phyloP scores from a whole-genome alignment of 1,284 basidiomycete genomes.

The Malassezia yamatoensis region DNA sequence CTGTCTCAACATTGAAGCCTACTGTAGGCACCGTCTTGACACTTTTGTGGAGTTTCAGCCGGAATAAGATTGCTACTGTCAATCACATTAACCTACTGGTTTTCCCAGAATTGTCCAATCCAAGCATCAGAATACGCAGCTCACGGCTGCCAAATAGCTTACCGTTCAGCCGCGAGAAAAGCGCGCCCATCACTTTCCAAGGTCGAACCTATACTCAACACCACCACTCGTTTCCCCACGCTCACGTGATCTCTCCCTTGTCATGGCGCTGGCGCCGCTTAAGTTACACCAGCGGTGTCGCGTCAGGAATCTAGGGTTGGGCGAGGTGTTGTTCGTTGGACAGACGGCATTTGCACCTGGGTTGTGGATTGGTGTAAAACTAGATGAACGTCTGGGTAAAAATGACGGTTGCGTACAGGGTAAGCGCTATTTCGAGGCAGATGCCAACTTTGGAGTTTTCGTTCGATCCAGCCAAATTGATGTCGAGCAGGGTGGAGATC shows the following conservation, averaged over 20 bases:
- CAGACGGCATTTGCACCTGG: slow-evolving; percentile 71
- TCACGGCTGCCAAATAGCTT: slow-evolving; percentile 97
- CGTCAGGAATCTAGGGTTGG: slow-evolving; percentile 56
- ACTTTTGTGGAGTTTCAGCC: slow-evolving; percentile 97
- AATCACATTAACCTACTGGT: slow-evolving; percentile 23
- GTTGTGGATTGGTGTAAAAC: slow-evolving; percentile 88
- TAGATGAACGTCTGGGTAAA: slow-evolving; percentile 67
- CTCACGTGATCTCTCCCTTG: not conserved
- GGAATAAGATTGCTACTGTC: slow-evolving; percentile 80
- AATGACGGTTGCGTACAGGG: slow-evolving; percentile 87
- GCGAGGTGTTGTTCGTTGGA: slow-evolving; percentile 77
- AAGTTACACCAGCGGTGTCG: slow-evolving; percentile 32
- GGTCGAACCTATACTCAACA: not conserved
- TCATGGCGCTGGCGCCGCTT: slow-evolving; percentile 20
- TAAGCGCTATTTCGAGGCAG: slow-evolving; percentile 72
- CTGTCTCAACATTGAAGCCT: slow-evolving; percentile 52
- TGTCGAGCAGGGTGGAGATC: not conserved
- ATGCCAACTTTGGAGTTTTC: slow-evolving; percentile 72
- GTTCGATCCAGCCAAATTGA: slow-evolving; percentile 73
- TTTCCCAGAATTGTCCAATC: slow-evolving; percentile 82
- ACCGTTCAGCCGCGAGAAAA: slow-evolving; percentile 62
- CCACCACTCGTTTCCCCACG: not conserved
- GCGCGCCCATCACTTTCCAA: slow-evolving; percentile 31
- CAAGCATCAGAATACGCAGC: slow-evolving; percentile 77
- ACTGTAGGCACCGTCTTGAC: slow-evolving; percentile 99